Conservation (phyloP, 176 grass and related monocot species). For the Puya raimondii region DNA sequence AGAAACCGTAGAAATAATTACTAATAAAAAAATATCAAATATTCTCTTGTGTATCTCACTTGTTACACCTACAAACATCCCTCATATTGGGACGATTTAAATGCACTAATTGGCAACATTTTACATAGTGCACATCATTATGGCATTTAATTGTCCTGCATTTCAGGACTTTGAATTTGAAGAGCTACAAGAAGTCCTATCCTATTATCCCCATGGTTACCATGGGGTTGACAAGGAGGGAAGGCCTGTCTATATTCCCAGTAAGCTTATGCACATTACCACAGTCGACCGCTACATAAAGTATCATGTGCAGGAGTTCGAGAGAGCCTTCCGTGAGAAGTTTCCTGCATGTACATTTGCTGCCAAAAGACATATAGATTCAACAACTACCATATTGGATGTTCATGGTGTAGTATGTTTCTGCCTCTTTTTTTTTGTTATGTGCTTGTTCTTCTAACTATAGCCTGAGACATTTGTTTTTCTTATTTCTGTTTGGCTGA, state of each 20-base stretch:
- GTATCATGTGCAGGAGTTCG: conserved; percentile 98
- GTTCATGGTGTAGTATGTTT: conserved; percentile 90
- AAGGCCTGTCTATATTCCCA: conserved; percentile 73
- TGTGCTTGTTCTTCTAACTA: neutral
- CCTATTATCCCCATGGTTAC: conserved; percentile 90
- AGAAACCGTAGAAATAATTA: no score
- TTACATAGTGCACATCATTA: neutral
- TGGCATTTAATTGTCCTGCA: neutral
- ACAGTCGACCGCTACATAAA: conserved; percentile 89
- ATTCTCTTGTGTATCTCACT: no score
- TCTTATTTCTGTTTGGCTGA: neutral
- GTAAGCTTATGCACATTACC: conserved; percentile 79
- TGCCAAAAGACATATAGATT: conserved; percentile 85
- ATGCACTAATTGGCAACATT: no score
- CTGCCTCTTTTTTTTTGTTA: neutral
- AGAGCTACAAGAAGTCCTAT: conserved; percentile 60
- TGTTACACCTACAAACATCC: no score
- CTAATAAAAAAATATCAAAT: no score
- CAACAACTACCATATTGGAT: conserved; percentile 83
- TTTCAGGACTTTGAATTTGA: conserved; percentile 91
- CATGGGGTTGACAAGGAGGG: conserved; percentile 80
- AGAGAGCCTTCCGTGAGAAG: conserved; percentile 82
- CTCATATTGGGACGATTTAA: no score
- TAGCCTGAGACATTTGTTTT: neutral
- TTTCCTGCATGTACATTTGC: conserved; percentile 95